Evolutionary conservation across 1,139 yeast genomes (phyloP), one percentile per base, ranked within the genome.

Genomic region (Suhomyces bolitotheri): DNA sequence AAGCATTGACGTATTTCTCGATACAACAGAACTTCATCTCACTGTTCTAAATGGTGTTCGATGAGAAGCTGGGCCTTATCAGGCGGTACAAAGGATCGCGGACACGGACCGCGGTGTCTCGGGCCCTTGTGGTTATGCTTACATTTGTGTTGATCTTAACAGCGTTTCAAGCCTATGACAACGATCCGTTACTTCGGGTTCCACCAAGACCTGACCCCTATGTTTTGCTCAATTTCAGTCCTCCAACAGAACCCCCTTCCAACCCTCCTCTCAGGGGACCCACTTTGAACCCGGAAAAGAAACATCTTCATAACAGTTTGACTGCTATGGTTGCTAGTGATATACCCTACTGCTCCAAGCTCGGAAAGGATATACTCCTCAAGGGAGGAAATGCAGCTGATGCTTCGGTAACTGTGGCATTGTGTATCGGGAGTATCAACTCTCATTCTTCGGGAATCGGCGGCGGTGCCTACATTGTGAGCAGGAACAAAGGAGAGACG

Each of bases 401-500:
- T 56, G 95, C 97, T 0, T 88, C 96, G 0, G 82, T 92, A 2
- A 84, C 96, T 0, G 86, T 87, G 13, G 88, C 95, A 0, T 66
- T 92, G 17, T 92, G 98, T 56, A 78, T 92, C 24, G 97, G 97
- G 2, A 72, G 87, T 38, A 63, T 87, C 26, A 86, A 87, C 54
- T 80, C 89, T 42, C 89, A 80, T 54, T 82, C 90, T 31, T 80
- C 94, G 4, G 97, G 98, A 0, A 79, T 90, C 31, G 98, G 98
- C 2, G 98, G 97, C 4, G 97, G 97, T 7, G 86, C 84, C 0
- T 87, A 75, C 51, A 82, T 86, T 31, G 72, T 84, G 1, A 77
- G 85, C 29, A 68, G 76, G 26, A 58, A 62, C 24, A 71, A 58
- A 7, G 49, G 70, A 5, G 68, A 71, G 2, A 72, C 80, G 5